These are phyloP conservation scores for Colletotrichum sublineola DNA, from an alignment of 2,329 filamentous ascomycete species.

Conservation along the genomic window DNA sequence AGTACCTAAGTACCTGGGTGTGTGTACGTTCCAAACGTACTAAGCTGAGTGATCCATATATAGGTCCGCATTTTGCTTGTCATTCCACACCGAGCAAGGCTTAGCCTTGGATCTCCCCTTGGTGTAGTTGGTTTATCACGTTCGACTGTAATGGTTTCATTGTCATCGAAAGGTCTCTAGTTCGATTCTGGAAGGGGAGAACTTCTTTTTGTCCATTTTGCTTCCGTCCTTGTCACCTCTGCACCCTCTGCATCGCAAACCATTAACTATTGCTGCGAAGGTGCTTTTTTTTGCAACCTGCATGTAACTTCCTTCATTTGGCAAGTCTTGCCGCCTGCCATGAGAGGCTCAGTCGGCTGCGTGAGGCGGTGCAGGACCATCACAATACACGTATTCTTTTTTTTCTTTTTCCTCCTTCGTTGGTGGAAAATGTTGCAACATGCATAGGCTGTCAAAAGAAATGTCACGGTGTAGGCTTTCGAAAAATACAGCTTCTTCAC, in stretches of 20 bases:
- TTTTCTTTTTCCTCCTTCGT: too few relatives aligned
- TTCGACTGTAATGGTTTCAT: slow-evolving; percentile 40
- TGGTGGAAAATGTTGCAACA: too few relatives aligned
- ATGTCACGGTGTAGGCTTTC: too few relatives aligned
- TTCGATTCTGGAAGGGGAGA: slow-evolving; percentile 35
- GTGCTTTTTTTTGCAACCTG: background rate
- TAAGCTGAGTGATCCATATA: too few relatives aligned
- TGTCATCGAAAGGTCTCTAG: slow-evolving; percentile 40
- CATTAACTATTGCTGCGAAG: background rate
- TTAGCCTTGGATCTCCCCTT: slow-evolving; percentile 30
- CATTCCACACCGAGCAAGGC: slow-evolving; percentile 23
- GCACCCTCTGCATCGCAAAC: background rate
- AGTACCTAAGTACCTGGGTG: too few relatives aligned
- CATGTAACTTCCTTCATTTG: too few relatives aligned
- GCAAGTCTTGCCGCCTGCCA: background rate
- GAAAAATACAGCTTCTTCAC: too few relatives aligned
- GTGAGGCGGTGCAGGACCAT: background rate
- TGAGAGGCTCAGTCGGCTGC: background rate
- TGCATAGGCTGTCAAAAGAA: too few relatives aligned
- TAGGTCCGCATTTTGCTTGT: too few relatives aligned
- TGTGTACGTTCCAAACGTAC: too few relatives aligned
- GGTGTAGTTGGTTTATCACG: slow-evolving; percentile 42
- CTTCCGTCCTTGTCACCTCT: too few relatives aligned
- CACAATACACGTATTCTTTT: background rate
- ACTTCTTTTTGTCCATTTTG: background rate